A percentile compares a stretch with the other conserved stretches of the same genome.
Conservation (phyloP, 1,284 basidiomycete genomes). For the Pseudomicrostroma phylloplanum region DNA sequence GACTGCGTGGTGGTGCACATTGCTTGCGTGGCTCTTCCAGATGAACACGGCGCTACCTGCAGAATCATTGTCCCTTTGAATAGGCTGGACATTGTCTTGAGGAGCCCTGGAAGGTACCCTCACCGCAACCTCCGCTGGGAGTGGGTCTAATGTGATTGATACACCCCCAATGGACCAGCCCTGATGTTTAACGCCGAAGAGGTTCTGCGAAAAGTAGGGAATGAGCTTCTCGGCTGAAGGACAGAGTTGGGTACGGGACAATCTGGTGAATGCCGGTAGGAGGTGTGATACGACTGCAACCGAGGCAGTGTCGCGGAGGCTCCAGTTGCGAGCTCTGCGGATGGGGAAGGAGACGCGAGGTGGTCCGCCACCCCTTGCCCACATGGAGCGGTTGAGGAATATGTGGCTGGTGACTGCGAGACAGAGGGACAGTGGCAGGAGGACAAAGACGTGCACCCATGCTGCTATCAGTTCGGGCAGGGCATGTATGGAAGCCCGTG, state of each 20-base stretch:
- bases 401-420: not conserved
- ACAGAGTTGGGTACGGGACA: constrained; percentile 2
- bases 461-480: not conserved
- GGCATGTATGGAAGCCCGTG: not conserved
- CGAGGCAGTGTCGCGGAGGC: not conserved
- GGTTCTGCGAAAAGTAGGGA: not conserved
- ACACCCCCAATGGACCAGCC: not conserved
- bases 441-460: not conserved
- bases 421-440: not conserved
- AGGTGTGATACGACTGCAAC: constrained; percentile 2
- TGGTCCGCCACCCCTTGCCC: not conserved
- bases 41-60: not conserved
- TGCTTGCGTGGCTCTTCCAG: not conserved
- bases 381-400: not conserved
- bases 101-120: not conserved
- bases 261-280: not conserved
- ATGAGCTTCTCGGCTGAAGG: constrained; percentile 4
- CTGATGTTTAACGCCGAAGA: constrained; percentile 6
- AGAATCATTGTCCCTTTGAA: not conserved
- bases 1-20: not conserved
- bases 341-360: not conserved
- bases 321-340: not conserved
- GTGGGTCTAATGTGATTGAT: not conserved
- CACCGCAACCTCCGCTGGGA: not conserved
- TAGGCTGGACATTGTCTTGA: too few species aligned